Base-by-base conservation (phyloP, 2,329 filamentous ascomycete species). In the Blumeriella jaapii region DNA sequence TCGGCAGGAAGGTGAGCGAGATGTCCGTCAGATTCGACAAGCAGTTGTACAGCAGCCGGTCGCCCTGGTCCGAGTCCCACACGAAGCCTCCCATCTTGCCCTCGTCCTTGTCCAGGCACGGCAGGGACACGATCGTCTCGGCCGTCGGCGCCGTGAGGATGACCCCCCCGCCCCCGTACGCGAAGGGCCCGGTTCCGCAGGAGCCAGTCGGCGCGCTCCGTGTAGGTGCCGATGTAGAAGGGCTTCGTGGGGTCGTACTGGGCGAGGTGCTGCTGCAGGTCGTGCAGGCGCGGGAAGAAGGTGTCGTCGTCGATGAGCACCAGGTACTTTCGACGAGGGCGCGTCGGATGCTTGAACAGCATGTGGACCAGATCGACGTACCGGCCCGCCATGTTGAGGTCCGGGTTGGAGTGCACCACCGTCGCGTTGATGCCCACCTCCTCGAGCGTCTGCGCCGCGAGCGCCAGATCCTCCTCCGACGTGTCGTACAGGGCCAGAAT, bases 331-430 rank as follows among this genome's bases (percentile, higher is more conserved):
- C 49, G 46, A 10, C 29, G 16, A 8, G 34, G 19, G 2, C 45
- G 37, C 1, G 46, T 47, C 3, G 50, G 63, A 46, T 74, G 68
- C 31, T 64, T 65, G 55, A 67, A 72, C 17, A 75, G 54, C 2
- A 64, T 65, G 1, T 67, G 65, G 2, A 71, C 65, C 1, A 75
- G 59, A 3, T 65, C 66, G 16, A 75, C 57, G 47, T 75, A 74
- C 41, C 71, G 65, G 16, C 71, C 69, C 2, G 70, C 68, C 70
- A 74, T 75, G 48, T 71, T 65, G 45, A 69, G 60, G 6, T 58
- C 58, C 1, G 62, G 59, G 43, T 73, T 64, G 2, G 69, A 70
- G 43, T 67, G 63, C 40, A 66, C 64, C 13, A 74, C 68, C 34
- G 72, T 69, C 18, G 66, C 70, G 43, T 73, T 67, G 35, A 75